A percentile compares a stretch with the other conserved stretches of the same genome.
Conservation (phyloP, 2,329 filamentous ascomycete genomes). For the Nemania bipapillata region DNA sequence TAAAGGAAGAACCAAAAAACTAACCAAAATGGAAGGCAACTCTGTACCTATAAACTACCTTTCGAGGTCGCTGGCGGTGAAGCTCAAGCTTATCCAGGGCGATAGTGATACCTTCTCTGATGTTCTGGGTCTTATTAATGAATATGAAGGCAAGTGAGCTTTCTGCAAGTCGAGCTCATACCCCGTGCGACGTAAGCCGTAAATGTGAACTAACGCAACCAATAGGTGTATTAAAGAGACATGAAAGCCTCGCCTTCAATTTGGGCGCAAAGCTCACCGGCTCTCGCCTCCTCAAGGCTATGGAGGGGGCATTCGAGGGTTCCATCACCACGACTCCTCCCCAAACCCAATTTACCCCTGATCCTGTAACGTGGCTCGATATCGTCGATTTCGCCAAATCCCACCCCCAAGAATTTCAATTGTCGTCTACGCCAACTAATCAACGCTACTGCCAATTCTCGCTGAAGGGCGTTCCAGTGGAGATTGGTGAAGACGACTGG, state of each 20-base stretch:
- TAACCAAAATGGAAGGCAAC: constrained; percentile 49
- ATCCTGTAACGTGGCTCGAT: constrained; percentile 79
- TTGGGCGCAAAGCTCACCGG: constrained; percentile 84
- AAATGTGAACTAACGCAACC: constrained; percentile 34
- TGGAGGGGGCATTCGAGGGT: constrained; percentile 86
- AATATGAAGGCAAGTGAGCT: constrained; percentile 73
- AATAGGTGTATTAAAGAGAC: constrained; percentile 78
- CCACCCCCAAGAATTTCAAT: constrained; percentile 79
- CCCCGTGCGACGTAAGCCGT: neutral
- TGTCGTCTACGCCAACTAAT: constrained; percentile 75
- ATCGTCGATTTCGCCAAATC: constrained; percentile 85
- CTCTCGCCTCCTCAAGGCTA: constrained; percentile 83
- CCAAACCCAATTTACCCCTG: constrained; percentile 68
- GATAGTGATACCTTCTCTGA: constrained; percentile 76
- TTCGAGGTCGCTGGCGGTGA: constrained; percentile 57
- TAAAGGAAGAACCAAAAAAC: constrained; percentile 23
- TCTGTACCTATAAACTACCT: constrained; percentile 64
- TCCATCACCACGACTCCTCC: constrained; percentile 68
- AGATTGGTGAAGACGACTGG: constrained; percentile 90
- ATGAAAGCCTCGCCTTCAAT: constrained; percentile 87
- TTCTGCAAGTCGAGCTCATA: constrained; percentile 10
- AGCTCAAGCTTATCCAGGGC: constrained; percentile 63
- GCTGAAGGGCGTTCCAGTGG: constrained; percentile 81
- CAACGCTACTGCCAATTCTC: constrained; percentile 81
- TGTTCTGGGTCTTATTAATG: constrained; percentile 75